phyloP scores from a whole-genome alignment of 139 green algal genomes.

The Chloropicon primus region DNA sequence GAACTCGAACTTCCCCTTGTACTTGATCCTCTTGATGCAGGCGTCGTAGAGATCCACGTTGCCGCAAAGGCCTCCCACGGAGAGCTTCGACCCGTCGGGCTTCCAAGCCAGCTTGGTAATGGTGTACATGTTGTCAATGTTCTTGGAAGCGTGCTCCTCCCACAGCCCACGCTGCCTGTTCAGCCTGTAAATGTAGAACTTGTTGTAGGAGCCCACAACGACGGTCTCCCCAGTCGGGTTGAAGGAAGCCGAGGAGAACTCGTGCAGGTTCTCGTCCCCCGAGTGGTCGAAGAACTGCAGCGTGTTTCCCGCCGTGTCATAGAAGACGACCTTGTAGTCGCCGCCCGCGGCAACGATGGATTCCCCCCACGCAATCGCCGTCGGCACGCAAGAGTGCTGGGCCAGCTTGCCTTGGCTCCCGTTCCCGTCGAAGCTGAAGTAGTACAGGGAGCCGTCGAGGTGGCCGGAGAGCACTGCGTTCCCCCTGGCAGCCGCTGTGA shows the following conservation, averaged over 20 bases:
- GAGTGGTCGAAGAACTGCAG: slow-evolving; percentile 49
- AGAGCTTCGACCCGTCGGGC: slow-evolving; percentile 43
- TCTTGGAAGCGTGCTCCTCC: slow-evolving; percentile 31
- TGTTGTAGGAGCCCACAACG: slow-evolving; percentile 51
- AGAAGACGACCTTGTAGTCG: slow-evolving; percentile 59
- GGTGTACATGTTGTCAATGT: slow-evolving; percentile 49
- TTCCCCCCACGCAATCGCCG: slow-evolving; percentile 47
- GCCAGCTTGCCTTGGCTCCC: slow-evolving; percentile 28
- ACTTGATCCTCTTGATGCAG: slow-evolving; percentile 35
- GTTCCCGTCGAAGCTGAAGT: slow-evolving; percentile 36
- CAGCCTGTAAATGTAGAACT: slow-evolving; percentile 42
- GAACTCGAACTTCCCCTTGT: slow-evolving; percentile 68
- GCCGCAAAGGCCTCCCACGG: slow-evolving; percentile 44
- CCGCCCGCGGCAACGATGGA: slow-evolving; percentile 37
- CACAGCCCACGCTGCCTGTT: slow-evolving; percentile 22
- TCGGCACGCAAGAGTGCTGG: slow-evolving; percentile 43
- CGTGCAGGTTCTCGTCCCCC: slow-evolving; percentile 25
- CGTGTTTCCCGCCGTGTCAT: slow-evolving; percentile 34
- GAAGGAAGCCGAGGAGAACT: slow-evolving; percentile 28
- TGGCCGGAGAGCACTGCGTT: slow-evolving; percentile 43
- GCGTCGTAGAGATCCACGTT: slow-evolving; percentile 64
- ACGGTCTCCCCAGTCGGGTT: slow-evolving; percentile 49
- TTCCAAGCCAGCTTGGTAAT: slow-evolving; percentile 54
- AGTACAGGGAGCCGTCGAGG: slow-evolving; percentile 53
- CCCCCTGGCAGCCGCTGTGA: slow-evolving; percentile 42